Evolutionary conservation across 805 yeast genomes (phyloP).

Genomic region (Metschnikowia koreensis): DNA sequence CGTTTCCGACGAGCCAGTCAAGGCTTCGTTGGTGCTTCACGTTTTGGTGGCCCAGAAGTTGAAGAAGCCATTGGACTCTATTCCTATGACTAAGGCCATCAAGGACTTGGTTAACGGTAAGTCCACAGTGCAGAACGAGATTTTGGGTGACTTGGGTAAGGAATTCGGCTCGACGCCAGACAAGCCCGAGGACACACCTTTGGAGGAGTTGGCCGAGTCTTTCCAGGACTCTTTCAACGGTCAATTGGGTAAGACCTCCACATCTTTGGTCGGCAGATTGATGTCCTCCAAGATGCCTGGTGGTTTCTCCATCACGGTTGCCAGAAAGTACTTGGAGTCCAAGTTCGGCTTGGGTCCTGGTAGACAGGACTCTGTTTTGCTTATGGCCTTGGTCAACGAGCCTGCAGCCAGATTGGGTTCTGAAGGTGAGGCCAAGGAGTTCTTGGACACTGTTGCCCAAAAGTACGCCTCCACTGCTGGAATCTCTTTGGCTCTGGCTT

Average conservation of each 20-base stretch:
- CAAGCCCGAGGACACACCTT: conserved; percentile 97
- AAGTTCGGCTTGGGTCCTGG: conserved; percentile 93
- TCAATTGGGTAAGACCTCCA: conserved; percentile 88
- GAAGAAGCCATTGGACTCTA: conserved; percentile 82
- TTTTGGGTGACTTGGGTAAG: conserved; percentile 96
- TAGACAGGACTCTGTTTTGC: conserved; percentile 88
- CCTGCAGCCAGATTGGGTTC: conserved; percentile 85
- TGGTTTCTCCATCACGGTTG: conserved; percentile 90
- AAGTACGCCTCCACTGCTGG: conserved; percentile 86
- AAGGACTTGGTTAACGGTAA: conserved; percentile 98
- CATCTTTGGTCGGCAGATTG: conserved; percentile 84
- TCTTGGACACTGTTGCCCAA: conserved; percentile 76
- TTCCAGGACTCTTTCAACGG: conserved; percentile 92
- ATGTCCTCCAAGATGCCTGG: conserved; percentile 99
- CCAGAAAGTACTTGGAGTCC: conserved; percentile 87
- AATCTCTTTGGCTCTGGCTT: conserved; percentile 65
- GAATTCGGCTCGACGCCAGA: conserved; percentile 98
- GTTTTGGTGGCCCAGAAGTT: conserved; percentile 93
- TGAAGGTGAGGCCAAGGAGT: conserved; percentile 88
- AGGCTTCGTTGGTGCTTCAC: conserved; percentile 78
- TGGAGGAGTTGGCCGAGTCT: conserved; percentile 90
- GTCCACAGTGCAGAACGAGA: conserved; percentile 97
- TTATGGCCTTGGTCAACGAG: conserved; percentile 82
- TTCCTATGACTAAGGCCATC: conserved; percentile 88
- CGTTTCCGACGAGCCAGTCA: conserved; percentile 85